Percentiles rank a stretch among this genome's conserved stretches.
phyloP scores from a whole-genome alignment of 257 asterid genomes.

The Craterostigma plantagineum region DNA sequence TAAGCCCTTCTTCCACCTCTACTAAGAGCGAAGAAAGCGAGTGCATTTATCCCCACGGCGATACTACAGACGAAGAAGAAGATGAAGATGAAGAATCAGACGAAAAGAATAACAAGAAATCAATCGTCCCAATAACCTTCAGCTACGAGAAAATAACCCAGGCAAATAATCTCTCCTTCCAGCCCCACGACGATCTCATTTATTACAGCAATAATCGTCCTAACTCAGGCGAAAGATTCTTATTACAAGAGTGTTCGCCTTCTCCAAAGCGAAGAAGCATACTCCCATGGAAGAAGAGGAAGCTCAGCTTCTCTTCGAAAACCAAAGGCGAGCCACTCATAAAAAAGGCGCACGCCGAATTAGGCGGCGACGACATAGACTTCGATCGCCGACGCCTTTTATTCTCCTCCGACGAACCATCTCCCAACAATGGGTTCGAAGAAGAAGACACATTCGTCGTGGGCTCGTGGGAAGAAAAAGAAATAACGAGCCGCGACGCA shows the following conservation, averaged over 20 bases:
- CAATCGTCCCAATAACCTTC: too few relatives aligned
- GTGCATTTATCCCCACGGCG: too few relatives aligned
- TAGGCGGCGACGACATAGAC: slow-evolving; percentile 88
- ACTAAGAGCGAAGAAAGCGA: too few relatives aligned
- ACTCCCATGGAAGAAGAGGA: slow-evolving; percentile 71
- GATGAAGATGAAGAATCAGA: too few relatives aligned
- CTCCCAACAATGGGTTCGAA: slow-evolving; percentile 35
- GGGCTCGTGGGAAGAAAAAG: slow-evolving; percentile 47
- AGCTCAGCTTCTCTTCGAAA: slow-evolving; percentile 33
- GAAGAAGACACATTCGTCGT: slow-evolving; percentile 41
- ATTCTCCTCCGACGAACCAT: slow-evolving; percentile 42
- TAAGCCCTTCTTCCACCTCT: too few relatives aligned
- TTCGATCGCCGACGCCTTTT: slow-evolving; percentile 74
- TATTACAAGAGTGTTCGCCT: slow-evolving; percentile 20
- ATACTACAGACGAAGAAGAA: too few relatives aligned
- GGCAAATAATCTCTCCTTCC: too few relatives aligned
- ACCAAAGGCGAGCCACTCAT: slow-evolving; percentile 62
- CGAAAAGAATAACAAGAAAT: too few relatives aligned
- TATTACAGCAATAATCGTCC: too few relatives aligned
- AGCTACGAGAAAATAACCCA: too few relatives aligned
- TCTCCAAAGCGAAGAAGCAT: slow-evolving; percentile 14
- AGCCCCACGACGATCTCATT: too few relatives aligned
- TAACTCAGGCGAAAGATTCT: neutral
- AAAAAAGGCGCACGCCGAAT: slow-evolving; percentile 49
- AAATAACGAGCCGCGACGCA: slow-evolving; percentile 62